Conservation (phyloP, 805 yeast genomes). For the Diddensiella transvaalensis region DNA sequence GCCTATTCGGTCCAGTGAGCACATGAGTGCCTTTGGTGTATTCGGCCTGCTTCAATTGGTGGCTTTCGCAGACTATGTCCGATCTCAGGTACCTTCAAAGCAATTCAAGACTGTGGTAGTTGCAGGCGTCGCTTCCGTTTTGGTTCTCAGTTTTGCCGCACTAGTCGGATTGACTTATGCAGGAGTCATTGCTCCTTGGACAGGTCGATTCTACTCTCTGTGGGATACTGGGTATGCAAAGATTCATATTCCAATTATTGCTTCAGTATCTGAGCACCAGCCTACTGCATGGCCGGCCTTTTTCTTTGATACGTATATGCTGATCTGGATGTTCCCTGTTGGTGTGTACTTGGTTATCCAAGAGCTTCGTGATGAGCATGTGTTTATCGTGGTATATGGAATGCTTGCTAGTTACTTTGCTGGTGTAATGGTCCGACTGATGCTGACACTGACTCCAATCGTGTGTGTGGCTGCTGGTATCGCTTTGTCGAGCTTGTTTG, state of each 20-base stretch:
- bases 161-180: conserved; percentile 77
- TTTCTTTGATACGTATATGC: conserved; percentile 86
- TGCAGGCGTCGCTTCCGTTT: conserved; percentile 54
- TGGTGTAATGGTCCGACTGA: conserved; percentile 97
- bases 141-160: conserved; percentile 62
- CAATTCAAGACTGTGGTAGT: conserved; percentile 55
- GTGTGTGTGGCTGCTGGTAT: conserved; percentile 92
- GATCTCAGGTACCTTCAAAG: conserved; percentile 62
- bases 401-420: conserved; percentile 97
- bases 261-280: conserved; percentile 98
- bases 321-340: conserved; percentile 98
- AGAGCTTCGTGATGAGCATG: conserved; percentile 86
- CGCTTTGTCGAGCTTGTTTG: conserved; percentile 79
- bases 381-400: conserved; percentile 85
- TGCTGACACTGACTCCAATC: conserved; percentile 94
- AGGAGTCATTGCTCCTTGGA: conserved; percentile 98
- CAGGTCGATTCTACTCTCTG: conserved; percentile 95
- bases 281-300: conserved; percentile 99
- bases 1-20: conserved; percentile 96
- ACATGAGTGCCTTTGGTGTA: conserved; percentile 97
- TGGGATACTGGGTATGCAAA: conserved; percentile 99
- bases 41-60: conserved; percentile 92
- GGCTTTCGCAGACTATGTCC: conserved; percentile 78
- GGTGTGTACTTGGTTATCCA: conserved; percentile 90
- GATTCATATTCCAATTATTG: conserved; percentile 96